Base-by-base conservation (phyloP, 2,329 filamentous ascomycete species). In the Pseudogymnoascus sp. region DNA sequence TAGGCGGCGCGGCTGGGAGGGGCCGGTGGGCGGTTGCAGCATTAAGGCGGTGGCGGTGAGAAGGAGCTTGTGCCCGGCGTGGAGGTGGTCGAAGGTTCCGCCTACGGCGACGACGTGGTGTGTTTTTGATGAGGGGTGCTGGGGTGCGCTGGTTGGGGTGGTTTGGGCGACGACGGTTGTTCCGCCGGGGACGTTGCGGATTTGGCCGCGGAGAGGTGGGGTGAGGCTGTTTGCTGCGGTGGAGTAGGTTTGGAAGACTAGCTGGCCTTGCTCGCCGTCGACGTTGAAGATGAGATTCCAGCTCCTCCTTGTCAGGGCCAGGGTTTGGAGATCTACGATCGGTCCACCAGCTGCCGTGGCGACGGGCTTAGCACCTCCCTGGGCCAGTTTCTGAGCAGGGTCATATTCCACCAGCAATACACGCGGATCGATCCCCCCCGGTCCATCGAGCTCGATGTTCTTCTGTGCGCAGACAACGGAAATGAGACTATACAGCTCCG, bases 1-100 rank as follows among this genome's bases (percentile, higher is more conserved):
- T 64, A 95, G 81, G 9, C 80, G 80, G 63, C 83, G 75, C 67
- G 32, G 74, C 68, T 41, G 74, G 66, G 54, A 35, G 22, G 3
- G 2, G 11, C 2, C 4, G 16, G 0, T 78, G 77, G 0, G 12
- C 82, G 78, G 62, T 83, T 82, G 61, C 89, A 73, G 79, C 14
- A 91, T 80, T 61, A 97, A 82, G 0, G 87, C 83, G 0, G 89
- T 90, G 64, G 92, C 92, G n/a, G 92, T 91, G 18, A 99, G 82
- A 18, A 99, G 82, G n/a, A 97, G 80, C 75, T 97, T 99, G 77
- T 99, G 94, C 5, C 94, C 94, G 3, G 90, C 86, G 71, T 99
- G 94, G 20, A 99, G 81, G 74, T 97, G 91, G 73, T 99, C 94
- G 74, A 97, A 99, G 0, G 94, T 99, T 8, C 94, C 94, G 30